These are phyloP conservation scores for Chaetothyriales sp. DNA, from an alignment of 2,329 filamentous ascomycete genomes.

Conservation along the genomic window DNA sequence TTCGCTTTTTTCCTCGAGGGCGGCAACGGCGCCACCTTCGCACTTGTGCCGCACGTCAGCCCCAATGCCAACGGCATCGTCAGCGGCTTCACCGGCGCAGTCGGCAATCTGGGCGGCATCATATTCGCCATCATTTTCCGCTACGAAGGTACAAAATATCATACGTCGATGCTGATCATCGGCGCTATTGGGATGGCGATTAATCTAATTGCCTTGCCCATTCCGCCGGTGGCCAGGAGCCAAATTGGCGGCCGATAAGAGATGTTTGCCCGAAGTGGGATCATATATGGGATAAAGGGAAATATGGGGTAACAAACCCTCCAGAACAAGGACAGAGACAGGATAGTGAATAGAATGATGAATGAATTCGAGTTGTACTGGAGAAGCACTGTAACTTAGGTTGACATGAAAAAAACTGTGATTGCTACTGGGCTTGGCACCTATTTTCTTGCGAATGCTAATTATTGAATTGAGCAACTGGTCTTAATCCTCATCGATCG, in stretches of 20 bases:
- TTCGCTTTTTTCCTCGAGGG: constrained; percentile 74
- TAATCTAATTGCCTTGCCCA: constrained; percentile 53
- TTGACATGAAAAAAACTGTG: no score
- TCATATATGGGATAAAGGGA: no score
- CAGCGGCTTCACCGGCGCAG: constrained; percentile 63
- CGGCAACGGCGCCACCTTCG: constrained; percentile 75
- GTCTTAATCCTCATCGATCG: no score
- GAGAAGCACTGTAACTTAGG: no score
- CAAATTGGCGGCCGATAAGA: constrained; percentile 30
- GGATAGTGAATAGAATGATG: no score
- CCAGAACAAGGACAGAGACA: no score
- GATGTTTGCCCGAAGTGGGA: no score
- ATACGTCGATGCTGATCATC: constrained; percentile 65
- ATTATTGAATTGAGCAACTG: no score
- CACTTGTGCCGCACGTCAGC: constrained; percentile 74
- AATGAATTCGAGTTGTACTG: no score
- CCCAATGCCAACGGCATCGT: constrained; percentile 68
- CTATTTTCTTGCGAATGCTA: no score
- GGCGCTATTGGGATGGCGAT: constrained; percentile 60
- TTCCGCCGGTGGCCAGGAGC: constrained; percentile 42
- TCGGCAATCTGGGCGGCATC: constrained; percentile 74
- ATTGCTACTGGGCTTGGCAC: no score
- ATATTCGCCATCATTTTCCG: constrained; percentile 74
- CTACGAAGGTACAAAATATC: constrained; percentile 56
- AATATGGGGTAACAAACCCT: no score